Evolutionary conservation across 2,329 filamentous ascomycete genomes (phyloP).

Genomic region (Fusarium tricinctum): DNA sequence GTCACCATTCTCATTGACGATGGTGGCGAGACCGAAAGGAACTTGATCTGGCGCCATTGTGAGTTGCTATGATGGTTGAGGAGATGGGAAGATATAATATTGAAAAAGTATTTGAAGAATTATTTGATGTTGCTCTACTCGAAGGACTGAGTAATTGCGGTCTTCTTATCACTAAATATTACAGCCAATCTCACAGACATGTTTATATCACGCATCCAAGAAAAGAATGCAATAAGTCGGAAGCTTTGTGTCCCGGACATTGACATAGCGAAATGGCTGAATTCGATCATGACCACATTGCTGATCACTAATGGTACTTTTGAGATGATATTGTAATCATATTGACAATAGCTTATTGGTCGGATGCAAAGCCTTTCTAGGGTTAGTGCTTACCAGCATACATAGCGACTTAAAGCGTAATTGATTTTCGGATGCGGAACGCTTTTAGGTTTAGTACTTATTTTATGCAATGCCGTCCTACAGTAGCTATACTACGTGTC

Average conservation of each 20-base stretch:
- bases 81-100: no score
- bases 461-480: background rate
- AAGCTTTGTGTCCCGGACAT: no score
- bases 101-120: no score
- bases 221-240: background rate
- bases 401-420: background rate
- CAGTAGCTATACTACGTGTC: background rate
- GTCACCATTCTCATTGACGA: background rate
- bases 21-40: background rate
- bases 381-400: background rate
- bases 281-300: no score
- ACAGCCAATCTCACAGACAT: no score
- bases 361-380: constrained; percentile 1
- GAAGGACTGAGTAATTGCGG: no score
- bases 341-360: background rate
- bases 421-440: background rate
- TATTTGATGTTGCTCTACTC: no score
- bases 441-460: background rate
- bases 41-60: background rate
- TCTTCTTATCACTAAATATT: no score
- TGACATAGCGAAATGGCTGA: no score
- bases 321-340: no score
- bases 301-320: background rate
- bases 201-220: background rate
- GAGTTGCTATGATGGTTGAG: no score